Evolutionary conservation across 495 filamentous ascomycete species (phyloP).

Genomic region (Xylaria longipes): DNA sequence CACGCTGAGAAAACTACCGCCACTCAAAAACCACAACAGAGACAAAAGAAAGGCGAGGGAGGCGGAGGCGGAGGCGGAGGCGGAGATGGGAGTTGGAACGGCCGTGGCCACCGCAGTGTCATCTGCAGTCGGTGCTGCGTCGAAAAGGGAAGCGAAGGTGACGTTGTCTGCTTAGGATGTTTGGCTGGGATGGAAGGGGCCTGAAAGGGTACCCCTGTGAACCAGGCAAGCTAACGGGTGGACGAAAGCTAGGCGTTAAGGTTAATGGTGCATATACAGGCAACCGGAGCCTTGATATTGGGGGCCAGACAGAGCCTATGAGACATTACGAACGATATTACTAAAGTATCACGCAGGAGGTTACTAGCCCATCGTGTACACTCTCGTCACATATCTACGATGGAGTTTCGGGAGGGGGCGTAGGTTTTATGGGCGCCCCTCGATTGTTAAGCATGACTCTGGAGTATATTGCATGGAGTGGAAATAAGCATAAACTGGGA

Average conservation of each 20-base stretch:
- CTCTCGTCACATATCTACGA: not conserved
- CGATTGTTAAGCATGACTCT: not conserved
- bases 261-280: not conserved
- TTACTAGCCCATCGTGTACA: not conserved
- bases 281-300: not conserved
- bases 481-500: constrained; percentile 1
- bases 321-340: not conserved
- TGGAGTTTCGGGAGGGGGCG: not conserved
- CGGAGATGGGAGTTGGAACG: constrained; percentile 37
- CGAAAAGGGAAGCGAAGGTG: constrained; percentile 51
- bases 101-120: constrained; percentile 46
- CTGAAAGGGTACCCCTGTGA: constrained; percentile 26
- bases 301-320: not conserved
- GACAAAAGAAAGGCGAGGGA: constrained; percentile 28
- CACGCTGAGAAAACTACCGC: not conserved
- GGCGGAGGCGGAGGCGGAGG: constrained; percentile 8
- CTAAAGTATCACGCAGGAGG: not conserved
- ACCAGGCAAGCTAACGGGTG: not conserved
- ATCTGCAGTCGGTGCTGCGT: constrained; percentile 57
- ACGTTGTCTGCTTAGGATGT: constrained; percentile 55
- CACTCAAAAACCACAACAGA: constrained; percentile 23
- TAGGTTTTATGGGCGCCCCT: not conserved
- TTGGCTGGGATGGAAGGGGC: constrained; percentile 48
- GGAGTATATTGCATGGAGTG: constrained; percentile 10
- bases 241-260: not conserved